phyloP scores from a whole-genome alignment of 164 flowering plant species.

The Tetracentron sinense region DNA sequence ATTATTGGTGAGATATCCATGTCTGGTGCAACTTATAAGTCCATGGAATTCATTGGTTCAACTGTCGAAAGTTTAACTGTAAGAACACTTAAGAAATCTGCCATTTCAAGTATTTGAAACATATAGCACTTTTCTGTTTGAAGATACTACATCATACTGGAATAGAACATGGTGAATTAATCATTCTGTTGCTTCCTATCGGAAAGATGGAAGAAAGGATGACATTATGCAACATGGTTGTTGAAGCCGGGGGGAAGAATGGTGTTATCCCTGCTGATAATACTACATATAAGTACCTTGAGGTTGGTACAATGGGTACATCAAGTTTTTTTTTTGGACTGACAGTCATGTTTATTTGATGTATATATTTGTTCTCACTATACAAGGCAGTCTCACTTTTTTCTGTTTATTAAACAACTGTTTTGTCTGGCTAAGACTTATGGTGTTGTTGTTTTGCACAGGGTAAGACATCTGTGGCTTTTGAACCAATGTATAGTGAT shows the following conservation, averaged over 20 bases:
- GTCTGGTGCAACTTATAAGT: conserved; percentile 93
- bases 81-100: conserved; percentile 24
- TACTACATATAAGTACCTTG: conserved; percentile 80
- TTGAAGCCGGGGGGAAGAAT: conserved; percentile 99
- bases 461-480: conserved; percentile 76
- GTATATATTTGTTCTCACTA: no score
- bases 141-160: neutral
- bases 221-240: conserved; percentile 99
- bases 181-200: conserved; percentile 9
- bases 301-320: conserved; percentile 44
- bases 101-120: no score
- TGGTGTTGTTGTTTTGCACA: conserved; percentile 22
- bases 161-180: neutral
- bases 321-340: neutral
- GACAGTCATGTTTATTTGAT: neutral
- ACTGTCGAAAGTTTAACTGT: conserved; percentile 89
- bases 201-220: conserved; percentile 97
- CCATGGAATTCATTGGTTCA: conserved; percentile 96
- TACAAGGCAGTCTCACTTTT: neutral
- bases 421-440: neutral
- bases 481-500: conserved; percentile 92
- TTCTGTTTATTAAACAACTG: neutral
- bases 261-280: conserved; percentile 92
- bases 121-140: neutral
- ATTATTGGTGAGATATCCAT: conserved; percentile 97